These are phyloP conservation scores for Malus hybrid DNA, from an alignment of 331 rosid genomes.

Conservation along the genomic window DNA sequence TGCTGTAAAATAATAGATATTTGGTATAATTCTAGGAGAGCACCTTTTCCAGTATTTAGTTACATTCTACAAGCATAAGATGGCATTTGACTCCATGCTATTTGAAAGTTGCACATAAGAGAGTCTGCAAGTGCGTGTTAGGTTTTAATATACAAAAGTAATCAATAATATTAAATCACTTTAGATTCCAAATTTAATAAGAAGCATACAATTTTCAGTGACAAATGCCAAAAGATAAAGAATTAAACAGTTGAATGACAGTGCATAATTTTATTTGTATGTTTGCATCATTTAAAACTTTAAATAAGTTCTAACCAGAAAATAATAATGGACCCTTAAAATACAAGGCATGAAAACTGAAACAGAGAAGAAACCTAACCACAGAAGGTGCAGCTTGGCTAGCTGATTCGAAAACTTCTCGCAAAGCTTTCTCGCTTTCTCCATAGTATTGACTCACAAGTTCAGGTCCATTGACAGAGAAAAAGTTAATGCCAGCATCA, in stretches of 20 bases:
- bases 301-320: background rate
- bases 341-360: slow-evolving; percentile 1
- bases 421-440: slow-evolving; percentile 80
- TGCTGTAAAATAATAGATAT: background rate
- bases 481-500: slow-evolving; percentile 68
- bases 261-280: background rate
- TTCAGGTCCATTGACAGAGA: slow-evolving; percentile 78
- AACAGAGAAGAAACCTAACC: slow-evolving; percentile 53
- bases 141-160: background rate
- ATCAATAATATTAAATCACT: background rate
- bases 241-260: background rate
- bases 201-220: background rate
- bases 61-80: background rate
- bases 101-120: background rate
- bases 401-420: slow-evolving; percentile 61
- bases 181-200: background rate
- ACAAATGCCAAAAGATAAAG: background rate
- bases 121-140: background rate
- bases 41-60: background rate
- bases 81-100: background rate
- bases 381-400: slow-evolving; percentile 72
- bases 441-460: slow-evolving; percentile 67
- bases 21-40: background rate
- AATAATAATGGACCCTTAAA: slow-evolving; percentile 10
- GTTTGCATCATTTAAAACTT: background rate